A percentile compares a stretch with the other conserved stretches of the same genome.
Conservation (phyloP, 202 grass and related monocot species). For the Eragrostis tef region DNA sequence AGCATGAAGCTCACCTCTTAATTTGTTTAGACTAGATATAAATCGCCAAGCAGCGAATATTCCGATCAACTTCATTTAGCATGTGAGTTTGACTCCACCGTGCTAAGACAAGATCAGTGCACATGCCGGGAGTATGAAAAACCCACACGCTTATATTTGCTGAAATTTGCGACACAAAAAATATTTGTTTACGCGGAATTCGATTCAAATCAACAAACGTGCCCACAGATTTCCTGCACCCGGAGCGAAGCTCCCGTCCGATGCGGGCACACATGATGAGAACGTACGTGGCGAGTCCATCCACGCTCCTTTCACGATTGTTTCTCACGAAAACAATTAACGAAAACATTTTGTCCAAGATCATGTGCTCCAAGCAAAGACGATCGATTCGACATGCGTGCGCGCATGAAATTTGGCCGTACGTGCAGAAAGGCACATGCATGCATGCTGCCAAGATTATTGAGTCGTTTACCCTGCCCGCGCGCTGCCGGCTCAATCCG, state of each 20-base stretch:
- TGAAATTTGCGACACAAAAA: background rate
- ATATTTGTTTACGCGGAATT: background rate
- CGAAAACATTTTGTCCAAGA: background rate
- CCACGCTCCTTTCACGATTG: background rate
- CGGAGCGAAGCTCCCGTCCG: background rate
- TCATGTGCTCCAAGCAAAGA: background rate
- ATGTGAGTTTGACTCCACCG: background rate
- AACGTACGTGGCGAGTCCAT: background rate
- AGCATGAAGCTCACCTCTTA: too few relatives aligned
- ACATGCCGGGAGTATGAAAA: background rate
- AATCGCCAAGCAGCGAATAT: background rate
- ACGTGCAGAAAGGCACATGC: too few relatives aligned
- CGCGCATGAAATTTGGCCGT: background rate
- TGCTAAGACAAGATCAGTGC: background rate
- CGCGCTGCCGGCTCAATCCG: slow-evolving; percentile 16
- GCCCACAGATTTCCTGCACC: too few relatives aligned
- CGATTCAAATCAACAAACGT: background rate
- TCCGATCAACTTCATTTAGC: background rate
- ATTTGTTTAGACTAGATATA: background rate
- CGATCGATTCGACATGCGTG: background rate
- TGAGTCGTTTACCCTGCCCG: background rate
- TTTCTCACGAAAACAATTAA: background rate
- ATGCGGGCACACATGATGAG: background rate
- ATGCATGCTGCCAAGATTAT: background rate
- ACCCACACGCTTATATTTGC: background rate